A percentile compares a stretch with the other conserved stretches of the same genome.
Conservation (phyloP, 768 basidiomycete species). For the Tricholoma sp. region DNA sequence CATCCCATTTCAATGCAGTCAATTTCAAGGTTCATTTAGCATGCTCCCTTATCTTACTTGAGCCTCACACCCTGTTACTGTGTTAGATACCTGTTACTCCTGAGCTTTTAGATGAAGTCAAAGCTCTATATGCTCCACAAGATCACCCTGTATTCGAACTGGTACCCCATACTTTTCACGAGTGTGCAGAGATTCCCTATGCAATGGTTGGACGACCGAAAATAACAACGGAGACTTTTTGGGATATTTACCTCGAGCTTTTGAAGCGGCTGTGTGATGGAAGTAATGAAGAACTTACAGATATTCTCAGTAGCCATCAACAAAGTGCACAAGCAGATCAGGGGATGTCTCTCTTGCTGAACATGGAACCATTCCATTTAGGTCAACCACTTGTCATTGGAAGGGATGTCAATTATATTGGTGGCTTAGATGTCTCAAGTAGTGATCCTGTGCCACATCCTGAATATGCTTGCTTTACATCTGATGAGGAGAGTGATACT, state of each 20-base stretch:
- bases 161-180: background rate
- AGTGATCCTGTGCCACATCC: background rate
- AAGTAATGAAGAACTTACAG: background rate
- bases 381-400: background rate
- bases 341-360: background rate
- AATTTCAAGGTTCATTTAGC: constrained; percentile 27
- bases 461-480: background rate
- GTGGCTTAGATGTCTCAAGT: background rate
- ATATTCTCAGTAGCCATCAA: background rate
- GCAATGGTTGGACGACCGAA: background rate
- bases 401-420: background rate
- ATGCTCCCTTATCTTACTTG: background rate
- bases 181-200: background rate
- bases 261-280: background rate
- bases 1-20: constrained; percentile 17
- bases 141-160: background rate
- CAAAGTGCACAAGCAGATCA: background rate
- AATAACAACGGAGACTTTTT: background rate
- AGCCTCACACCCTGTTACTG: background rate
- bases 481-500: background rate
- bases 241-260: background rate
- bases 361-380: background rate
- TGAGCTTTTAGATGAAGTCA: background rate
- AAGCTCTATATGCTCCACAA: background rate
- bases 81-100: background rate